Conservation (phyloP, 129 eudicot species). For the Flaveria ramosissima region DNA sequence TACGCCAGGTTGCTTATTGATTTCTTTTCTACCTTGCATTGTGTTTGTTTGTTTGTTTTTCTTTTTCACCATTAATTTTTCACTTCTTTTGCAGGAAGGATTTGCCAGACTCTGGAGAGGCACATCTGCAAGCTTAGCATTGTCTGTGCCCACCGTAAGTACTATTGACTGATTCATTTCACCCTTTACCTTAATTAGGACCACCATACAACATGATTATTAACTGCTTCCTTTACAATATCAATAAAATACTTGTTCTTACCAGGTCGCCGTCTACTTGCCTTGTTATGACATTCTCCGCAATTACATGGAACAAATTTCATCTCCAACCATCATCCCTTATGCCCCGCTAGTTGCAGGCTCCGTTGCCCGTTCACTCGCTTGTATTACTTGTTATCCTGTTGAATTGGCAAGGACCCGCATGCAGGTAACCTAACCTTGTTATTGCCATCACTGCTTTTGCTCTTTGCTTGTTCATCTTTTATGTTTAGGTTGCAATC, state of each 20-base stretch:
- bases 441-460: background rate
- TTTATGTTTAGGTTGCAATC: too few relatives aligned
- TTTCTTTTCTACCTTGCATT: too few relatives aligned
- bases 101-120: constrained; percentile 84
- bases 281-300: constrained; percentile 87
- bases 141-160: constrained; percentile 84
- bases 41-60: too few relatives aligned
- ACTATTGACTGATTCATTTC: too few relatives aligned
- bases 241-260: background rate
- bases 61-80: too few relatives aligned
- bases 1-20: constrained; percentile 30
- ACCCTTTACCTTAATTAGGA: too few relatives aligned
- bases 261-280: constrained; percentile 87
- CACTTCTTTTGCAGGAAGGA: constrained; percentile 49
- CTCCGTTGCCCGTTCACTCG: constrained; percentile 72
- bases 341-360: constrained; percentile 91
- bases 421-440: constrained; percentile 67
- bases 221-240: too few relatives aligned
- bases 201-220: too few relatives aligned
- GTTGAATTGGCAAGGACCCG: constrained; percentile 92
- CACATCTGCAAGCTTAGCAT: constrained; percentile 87
- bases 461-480: too few relatives aligned
- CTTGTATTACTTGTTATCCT: constrained; percentile 92
- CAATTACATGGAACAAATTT: constrained; percentile 60
- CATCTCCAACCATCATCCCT: constrained; percentile 52